Conservation (phyloP, 129 eudicot species). For the Pittosporum tobira region DNA sequence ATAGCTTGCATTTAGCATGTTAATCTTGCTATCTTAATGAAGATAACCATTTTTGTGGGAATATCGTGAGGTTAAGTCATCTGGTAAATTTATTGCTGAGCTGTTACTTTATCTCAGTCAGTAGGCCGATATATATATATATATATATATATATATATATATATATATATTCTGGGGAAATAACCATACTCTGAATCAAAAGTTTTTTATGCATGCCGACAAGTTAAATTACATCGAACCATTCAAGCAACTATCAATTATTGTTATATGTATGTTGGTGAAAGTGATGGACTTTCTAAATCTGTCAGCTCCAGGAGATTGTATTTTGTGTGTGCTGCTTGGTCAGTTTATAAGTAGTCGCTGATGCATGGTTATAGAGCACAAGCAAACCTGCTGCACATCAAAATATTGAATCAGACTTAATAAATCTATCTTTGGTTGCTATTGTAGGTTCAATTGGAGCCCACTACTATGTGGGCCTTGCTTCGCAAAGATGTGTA, state of each 20-base stretch:
- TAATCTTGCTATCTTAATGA: too few species aligned
- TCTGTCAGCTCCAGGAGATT: not conserved
- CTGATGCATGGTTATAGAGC: not conserved
- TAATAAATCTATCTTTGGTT: not conserved
- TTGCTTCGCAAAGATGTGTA: constrained; percentile 44
- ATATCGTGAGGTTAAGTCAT: too few species aligned
- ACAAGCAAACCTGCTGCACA: not conserved
- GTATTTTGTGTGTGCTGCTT: not conserved
- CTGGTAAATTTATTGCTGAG: not conserved
- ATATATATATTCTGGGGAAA: not conserved
- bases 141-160: too few species aligned
- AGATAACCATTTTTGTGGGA: too few species aligned
- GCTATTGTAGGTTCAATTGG: constrained; percentile 76
- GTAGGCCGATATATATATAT: too few species aligned
- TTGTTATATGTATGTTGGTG: not conserved
- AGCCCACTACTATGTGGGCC: constrained; percentile 72
- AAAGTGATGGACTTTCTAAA: not conserved
- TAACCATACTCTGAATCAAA: not conserved
- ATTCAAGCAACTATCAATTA: not conserved
- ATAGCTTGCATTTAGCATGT: not conserved
- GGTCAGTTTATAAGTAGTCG: not conserved
- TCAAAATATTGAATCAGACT: not conserved
- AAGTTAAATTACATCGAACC: not conserved
- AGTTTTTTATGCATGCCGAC: not conserved
- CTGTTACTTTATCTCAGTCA: not conserved